phyloP scores from a whole-genome alignment of 139 green algal species.

The Yamagishiella unicocca region DNA sequence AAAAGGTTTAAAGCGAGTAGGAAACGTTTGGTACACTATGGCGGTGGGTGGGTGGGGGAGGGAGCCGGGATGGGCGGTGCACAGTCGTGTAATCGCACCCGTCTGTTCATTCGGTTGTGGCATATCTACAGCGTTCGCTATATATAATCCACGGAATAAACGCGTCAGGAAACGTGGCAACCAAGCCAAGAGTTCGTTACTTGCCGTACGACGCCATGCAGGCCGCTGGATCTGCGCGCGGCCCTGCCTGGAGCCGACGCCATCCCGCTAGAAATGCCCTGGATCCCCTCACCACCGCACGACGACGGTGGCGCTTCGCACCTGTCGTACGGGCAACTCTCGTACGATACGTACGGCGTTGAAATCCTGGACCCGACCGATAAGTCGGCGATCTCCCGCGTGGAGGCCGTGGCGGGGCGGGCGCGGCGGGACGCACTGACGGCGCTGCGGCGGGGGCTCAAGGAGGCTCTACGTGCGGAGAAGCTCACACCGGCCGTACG shows the following conservation, averaged over 20 bases:
- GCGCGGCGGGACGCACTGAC: neutral
- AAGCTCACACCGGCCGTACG: conserved; percentile 46
- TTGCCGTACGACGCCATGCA: too few relatives aligned
- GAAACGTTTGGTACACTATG: too few relatives aligned
- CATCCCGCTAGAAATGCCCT: conserved; percentile 31
- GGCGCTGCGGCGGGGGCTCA: conserved; percentile 75
- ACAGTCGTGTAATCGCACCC: too few relatives aligned
- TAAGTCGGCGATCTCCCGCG: conserved; percentile 44
- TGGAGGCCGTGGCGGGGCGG: conserved; percentile 60
- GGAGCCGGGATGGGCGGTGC: too few relatives aligned
- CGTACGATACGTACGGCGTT: conserved; percentile 7
- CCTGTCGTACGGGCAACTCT: conserved; percentile 25
- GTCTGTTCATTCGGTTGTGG: too few relatives aligned
- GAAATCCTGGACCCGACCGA: conserved; percentile 54
- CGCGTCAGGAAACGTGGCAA: too few relatives aligned
- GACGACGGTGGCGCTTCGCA: too few relatives aligned
- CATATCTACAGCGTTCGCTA: too few relatives aligned
- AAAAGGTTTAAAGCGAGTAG: too few relatives aligned
- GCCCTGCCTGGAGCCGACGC: conserved; percentile 30
- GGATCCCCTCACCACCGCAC: neutral
- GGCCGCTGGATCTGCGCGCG: conserved; percentile 51
- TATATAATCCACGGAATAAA: too few relatives aligned
- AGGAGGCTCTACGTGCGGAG: conserved; percentile 71
- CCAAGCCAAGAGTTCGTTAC: too few relatives aligned
- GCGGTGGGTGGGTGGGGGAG: too few relatives aligned